Evolutionary conservation across 176 grass and related monocot species (phyloP).

Genomic region (Eragrostis nindensis): DNA sequence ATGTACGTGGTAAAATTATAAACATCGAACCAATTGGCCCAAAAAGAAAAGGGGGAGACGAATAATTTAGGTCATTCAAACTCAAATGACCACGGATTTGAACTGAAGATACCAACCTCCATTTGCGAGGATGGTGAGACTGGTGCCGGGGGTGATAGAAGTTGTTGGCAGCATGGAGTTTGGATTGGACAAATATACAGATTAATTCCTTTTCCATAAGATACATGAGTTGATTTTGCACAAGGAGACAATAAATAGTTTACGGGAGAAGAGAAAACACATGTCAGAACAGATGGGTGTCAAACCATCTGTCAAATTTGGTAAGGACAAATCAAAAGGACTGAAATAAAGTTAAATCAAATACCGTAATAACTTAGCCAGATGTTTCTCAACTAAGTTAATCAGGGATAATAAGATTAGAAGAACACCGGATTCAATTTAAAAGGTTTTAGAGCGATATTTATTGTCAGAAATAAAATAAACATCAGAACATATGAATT

Average conservation of each 20-base stretch:
- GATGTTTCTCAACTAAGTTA: not conserved
- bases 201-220: too few species aligned
- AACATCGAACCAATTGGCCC: too few species aligned
- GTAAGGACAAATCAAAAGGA: not conserved
- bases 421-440: not conserved
- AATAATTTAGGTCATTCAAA: not conserved
- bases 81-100: conserved; percentile 15
- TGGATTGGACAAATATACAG: too few species aligned
- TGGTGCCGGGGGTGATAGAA: conserved; percentile 56
- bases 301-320: conserved; percentile 6
- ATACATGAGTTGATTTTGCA: conserved; percentile 99
- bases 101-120: conserved; percentile 57
- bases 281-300: conserved; percentile 33
- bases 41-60: not conserved
- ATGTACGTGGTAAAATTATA: too few species aligned
- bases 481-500: not conserved
- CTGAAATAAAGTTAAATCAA: conserved; percentile 10
- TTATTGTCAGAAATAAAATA: not conserved
- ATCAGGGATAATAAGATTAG: conserved; percentile 12
- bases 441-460: conserved; percentile 10
- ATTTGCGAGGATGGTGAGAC: conserved; percentile 43
- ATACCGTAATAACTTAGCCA: not conserved
- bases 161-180: too few species aligned
- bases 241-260: conserved; percentile 78
- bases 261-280: conserved; percentile 47